Evolutionary conservation across 2,329 filamentous ascomycete genomes (phyloP).

Genomic region (Claviceps pazoutovae): DNA sequence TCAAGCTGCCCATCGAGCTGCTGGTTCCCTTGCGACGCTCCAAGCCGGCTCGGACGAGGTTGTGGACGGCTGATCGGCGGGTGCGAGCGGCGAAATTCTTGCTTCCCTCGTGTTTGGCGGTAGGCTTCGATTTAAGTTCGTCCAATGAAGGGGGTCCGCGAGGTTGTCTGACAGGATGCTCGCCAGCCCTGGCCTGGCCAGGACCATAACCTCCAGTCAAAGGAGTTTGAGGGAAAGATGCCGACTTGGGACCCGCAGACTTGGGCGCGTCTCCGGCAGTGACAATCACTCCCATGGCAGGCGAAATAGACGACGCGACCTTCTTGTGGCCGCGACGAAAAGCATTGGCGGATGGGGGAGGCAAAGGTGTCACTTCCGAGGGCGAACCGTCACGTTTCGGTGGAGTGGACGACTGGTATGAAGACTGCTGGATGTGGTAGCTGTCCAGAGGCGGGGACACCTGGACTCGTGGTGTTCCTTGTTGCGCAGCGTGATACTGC

Average conservation of each 20-base stretch:
- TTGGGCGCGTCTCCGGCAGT: conserved; percentile 33
- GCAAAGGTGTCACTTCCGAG: conserved; percentile 54
- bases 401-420: conserved; percentile 49
- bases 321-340: conserved; percentile 95
- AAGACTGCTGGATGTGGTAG: conserved; percentile 30
- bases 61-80: conserved; percentile 81
- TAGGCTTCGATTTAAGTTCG: conserved; percentile 79
- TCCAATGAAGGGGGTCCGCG: conserved; percentile 84
- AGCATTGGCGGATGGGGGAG: conserved; percentile 76
- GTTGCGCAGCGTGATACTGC: conserved; percentile 27
- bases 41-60: conserved; percentile 77
- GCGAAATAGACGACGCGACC: conserved; percentile 51
- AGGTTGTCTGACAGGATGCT: conserved; percentile 87
- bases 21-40: conserved; percentile 69
- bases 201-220: conserved; percentile 79
- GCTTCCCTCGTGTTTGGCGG: conserved; percentile 86
- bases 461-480: conserved; percentile 58
- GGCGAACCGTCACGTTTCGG: conserved; percentile 56
- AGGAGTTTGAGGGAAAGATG: conserved; percentile 67
- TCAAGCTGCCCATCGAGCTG: conserved; percentile 64
- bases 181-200: conserved; percentile 81
- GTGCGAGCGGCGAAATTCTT: conserved; percentile 94
- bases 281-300: conserved; percentile 22
- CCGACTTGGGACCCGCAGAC: conserved; percentile 60
- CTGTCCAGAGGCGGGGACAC: conserved; percentile 65